phyloP scores from a whole-genome alignment of 1,139 yeast genomes.

The Geotrichum klebahnii region DNA sequence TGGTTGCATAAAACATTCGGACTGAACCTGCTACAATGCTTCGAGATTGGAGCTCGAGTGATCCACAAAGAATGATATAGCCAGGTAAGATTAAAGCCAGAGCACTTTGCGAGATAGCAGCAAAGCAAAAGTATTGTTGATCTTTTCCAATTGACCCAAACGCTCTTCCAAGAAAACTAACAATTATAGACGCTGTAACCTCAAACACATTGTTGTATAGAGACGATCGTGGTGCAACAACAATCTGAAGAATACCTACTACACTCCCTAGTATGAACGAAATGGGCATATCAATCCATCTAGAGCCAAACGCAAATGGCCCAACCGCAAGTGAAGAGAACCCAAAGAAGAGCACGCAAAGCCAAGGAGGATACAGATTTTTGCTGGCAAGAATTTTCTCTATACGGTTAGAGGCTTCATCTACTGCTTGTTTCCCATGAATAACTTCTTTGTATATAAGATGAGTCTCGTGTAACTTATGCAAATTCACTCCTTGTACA shows the following conservation, averaged over 20 bases:
- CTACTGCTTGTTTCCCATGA: slow-evolving; percentile 81
- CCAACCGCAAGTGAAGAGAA: slow-evolving; percentile 76
- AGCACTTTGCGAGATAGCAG: slow-evolving; percentile 86
- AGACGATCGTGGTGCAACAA: slow-evolving; percentile 78
- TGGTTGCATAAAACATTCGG: slow-evolving; percentile 91
- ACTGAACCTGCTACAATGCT: slow-evolving; percentile 92
- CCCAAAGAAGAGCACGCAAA: slow-evolving; percentile 75
- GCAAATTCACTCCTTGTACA: slow-evolving; percentile 73
- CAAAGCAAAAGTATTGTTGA: slow-evolving; percentile 61
- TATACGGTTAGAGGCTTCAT: slow-evolving; percentile 70
- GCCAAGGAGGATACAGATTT: slow-evolving; percentile 68
- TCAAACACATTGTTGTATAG: slow-evolving; percentile 87
- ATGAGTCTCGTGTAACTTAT: slow-evolving; percentile 78
- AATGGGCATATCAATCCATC: slow-evolving; percentile 84
- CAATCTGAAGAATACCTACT: slow-evolving; percentile 77
- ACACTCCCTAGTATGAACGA: slow-evolving; percentile 73
- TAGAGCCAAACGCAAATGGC: slow-evolving; percentile 85
- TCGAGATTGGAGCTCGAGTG: slow-evolving; percentile 82
- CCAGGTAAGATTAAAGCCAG: slow-evolving; percentile 89
- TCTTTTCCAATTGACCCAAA: slow-evolving; percentile 70
- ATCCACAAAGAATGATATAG: slow-evolving; percentile 82
- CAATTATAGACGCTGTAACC: slow-evolving; percentile 81
- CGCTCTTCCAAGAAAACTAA: slow-evolving; percentile 81
- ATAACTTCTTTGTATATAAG: slow-evolving; percentile 79
- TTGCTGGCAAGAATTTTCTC: slow-evolving; percentile 61